Evolutionary conservation across 345 rosid species (phyloP), one percentile per base, ranked within the genome.

Genomic region (Brassica juncea): DNA sequence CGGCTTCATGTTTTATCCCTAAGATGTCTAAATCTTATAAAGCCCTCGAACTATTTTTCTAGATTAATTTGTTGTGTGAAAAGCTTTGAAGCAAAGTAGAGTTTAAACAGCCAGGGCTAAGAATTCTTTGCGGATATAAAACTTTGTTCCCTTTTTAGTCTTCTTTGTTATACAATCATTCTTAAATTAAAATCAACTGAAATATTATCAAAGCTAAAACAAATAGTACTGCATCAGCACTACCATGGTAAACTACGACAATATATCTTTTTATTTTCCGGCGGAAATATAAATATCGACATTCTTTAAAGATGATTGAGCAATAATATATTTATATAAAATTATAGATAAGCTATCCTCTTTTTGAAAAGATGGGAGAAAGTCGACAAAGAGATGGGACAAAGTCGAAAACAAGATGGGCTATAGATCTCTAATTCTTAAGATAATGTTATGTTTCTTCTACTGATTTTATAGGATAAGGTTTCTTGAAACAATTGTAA

Each of bases 11-110:
- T 44, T 75, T 71, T 6, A 80, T 75, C 42, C 80, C 80, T 4
- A 80, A 80, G 27, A 80, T 80, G 83, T 80, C 80, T 44, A 80
- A 80, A 75, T 75, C 83, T 70, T 80, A 77, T 2, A 80, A 80
- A 47, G 69, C 77, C 11, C 80, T 80, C 10, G 83, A 80, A 55
- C 47, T 80, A 23, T 31, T 80, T 6, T 80, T 28, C n/a, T 80
- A 80, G 65, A 61, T 64, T 70, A 23, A 42, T 52, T 25, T 32
- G 10, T 37, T 19, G 25, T 37, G 27, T 78, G 14, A 37, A 71
- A 72, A 19, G 68, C 49, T 66, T 57, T 78, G 28, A 72, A 30
- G 32, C 61, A 72, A 78, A 66, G 35, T 72, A 70, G 47, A 21
- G 63, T 74, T 47, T 77, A 71, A 77, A 52, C 30, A 70, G 70